A percentile compares a stretch with the other conserved stretches of the same genome.
Evolutionary conservation across 306 rosid species (phyloP).

Genomic region (Inga laurina): DNA sequence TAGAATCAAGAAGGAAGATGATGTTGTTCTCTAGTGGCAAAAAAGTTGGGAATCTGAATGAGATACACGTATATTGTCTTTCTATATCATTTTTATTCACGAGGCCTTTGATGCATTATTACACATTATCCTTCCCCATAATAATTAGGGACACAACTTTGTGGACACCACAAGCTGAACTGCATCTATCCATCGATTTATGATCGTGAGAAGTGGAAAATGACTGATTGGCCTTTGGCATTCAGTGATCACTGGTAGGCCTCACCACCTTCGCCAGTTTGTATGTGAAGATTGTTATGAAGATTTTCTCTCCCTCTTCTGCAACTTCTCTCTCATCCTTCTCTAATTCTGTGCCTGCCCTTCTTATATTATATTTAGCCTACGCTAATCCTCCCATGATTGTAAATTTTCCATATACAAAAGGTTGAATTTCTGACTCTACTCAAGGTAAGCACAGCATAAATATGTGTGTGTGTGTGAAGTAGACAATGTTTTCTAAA

Average conservation of each 20-base stretch:
- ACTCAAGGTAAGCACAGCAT: not conserved
- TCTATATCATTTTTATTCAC: not conserved
- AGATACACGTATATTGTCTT: too few species aligned
- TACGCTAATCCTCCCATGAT: too few species aligned
- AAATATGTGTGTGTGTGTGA: too few species aligned
- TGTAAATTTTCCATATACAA: slow-evolving; percentile 8
- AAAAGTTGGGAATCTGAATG: not conserved
- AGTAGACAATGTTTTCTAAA: too few species aligned
- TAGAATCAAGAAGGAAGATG: not conserved
- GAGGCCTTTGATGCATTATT: not conserved
- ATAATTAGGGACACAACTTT: not conserved
- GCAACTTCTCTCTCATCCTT: too few species aligned
- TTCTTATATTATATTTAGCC: too few species aligned
- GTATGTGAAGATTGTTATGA: not conserved
- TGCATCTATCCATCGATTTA: not conserved
- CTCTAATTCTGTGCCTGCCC: too few species aligned
- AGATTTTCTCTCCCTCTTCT: not conserved
- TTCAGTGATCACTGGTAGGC: not conserved
- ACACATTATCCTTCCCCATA: not conserved
- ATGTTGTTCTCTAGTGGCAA: not conserved
- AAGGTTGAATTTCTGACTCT: not conserved
- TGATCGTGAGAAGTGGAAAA: not conserved
- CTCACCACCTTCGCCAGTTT: too few species aligned
- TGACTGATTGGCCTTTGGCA: not conserved
- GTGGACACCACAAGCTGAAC: not conserved